A percentile compares a stretch with the other conserved stretches of the same genome.
Evolutionary conservation across 805 yeast species (phyloP).

Genomic region (Candida methanosorbosa): DNA sequence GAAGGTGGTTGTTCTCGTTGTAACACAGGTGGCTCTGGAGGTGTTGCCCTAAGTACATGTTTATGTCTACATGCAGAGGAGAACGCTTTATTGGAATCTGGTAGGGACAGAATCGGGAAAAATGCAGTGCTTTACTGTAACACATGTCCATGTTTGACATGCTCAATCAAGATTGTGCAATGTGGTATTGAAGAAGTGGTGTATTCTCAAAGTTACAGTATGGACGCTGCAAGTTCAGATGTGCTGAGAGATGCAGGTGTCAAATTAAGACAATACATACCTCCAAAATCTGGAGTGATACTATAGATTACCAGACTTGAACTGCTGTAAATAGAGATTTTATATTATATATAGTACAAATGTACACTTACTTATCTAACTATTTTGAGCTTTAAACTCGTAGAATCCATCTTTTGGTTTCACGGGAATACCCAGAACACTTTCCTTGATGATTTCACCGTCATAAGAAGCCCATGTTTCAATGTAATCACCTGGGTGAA

Average conservation of each 20-base stretch:
- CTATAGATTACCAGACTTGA: too few relatives aligned
- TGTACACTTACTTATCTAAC: too few relatives aligned
- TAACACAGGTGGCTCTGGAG: slow-evolving; percentile 57
- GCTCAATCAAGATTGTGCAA: slow-evolving; percentile 92
- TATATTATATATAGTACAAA: too few relatives aligned
- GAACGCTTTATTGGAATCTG: slow-evolving; percentile 90
- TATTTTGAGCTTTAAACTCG: slow-evolving; percentile 25
- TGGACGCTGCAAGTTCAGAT: slow-evolving; percentile 72
- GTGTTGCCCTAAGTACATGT: slow-evolving; percentile 71
- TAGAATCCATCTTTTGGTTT: slow-evolving; percentile 53
- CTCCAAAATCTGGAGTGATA: slow-evolving; percentile 17
- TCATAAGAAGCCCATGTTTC: slow-evolving; percentile 52
- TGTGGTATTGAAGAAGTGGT: slow-evolving; percentile 87
- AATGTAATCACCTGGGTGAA: slow-evolving; percentile 71
- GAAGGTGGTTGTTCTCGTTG: slow-evolving; percentile 95
- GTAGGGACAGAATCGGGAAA: slow-evolving; percentile 71
- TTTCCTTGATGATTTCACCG: slow-evolving; percentile 46
- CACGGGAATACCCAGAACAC: slow-evolving; percentile 40
- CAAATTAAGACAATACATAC: slow-evolving; percentile 49
- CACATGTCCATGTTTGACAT: slow-evolving; percentile 95
- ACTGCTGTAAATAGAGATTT: too few relatives aligned
- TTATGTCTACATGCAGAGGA: slow-evolving; percentile 96
- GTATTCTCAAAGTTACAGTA: slow-evolving; percentile 83
- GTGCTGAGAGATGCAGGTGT: slow-evolving; percentile 75
- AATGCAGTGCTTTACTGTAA: slow-evolving; percentile 77